phyloP scores from a whole-genome alignment of 106 monocot species.

The Allium fistulosum region DNA sequence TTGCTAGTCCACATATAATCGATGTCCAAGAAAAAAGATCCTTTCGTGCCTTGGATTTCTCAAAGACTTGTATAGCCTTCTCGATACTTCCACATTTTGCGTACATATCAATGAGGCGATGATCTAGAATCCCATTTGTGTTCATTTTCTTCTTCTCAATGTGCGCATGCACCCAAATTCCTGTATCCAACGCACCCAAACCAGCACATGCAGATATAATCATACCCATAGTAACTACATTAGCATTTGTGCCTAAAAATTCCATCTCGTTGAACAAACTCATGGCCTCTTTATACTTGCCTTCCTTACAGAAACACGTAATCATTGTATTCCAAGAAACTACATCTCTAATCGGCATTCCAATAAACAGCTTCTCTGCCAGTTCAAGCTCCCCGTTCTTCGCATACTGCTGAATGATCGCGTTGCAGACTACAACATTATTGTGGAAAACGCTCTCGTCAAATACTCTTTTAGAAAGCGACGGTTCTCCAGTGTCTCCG shows the following conservation, averaged over 20 bases:
- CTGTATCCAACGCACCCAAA: constrained; percentile 20
- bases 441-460: constrained; percentile 6
- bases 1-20: constrained; percentile 29
- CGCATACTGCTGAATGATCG: constrained; percentile 15
- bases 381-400: constrained; percentile 3
- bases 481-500: background rate
- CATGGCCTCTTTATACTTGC: constrained; percentile 10
- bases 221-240: constrained; percentile 11
- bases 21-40: constrained; percentile 32
- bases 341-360: constrained; percentile 14
- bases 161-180: constrained; percentile 24
- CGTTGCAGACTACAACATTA: constrained; percentile 12
- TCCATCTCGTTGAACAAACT: constrained; percentile 21
- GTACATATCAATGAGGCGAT: constrained; percentile 22
- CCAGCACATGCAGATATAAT: constrained; percentile 22
- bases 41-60: constrained; percentile 3
- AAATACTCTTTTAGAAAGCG: constrained; percentile 2
- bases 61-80: constrained; percentile 16
- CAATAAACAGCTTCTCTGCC: constrained; percentile 2
- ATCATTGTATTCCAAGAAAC: constrained; percentile 28
- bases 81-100: constrained; percentile 27
- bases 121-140: background rate
- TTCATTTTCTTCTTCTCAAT: constrained; percentile 6
- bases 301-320: constrained; percentile 2
- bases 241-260: constrained; percentile 2